phyloP scores from a whole-genome alignment of 176 grass and related monocot species.

The Avena atlantica region DNA sequence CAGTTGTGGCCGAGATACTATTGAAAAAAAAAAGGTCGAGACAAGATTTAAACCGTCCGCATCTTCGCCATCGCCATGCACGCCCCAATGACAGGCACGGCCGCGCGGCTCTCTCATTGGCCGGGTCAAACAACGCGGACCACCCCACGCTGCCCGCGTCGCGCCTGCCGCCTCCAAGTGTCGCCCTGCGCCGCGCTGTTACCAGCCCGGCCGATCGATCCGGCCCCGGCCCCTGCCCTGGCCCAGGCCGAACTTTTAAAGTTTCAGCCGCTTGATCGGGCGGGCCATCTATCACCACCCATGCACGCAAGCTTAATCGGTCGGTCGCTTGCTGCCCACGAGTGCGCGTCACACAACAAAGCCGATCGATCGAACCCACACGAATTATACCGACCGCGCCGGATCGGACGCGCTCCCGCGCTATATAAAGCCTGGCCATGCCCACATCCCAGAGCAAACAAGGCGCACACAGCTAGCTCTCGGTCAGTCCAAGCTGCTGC shows the following conservation, averaged over 20 bases:
- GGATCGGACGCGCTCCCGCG: neutral
- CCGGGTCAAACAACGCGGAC: constrained; percentile 29
- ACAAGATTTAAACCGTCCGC: neutral
- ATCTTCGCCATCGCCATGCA: constrained; percentile 47
- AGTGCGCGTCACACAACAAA: neutral
- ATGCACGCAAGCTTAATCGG: neutral
- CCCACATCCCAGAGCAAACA: neutral
- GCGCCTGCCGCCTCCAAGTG: constrained; percentile 48
- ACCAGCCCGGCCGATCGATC: constrained; percentile 4
- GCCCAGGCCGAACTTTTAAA: neutral
- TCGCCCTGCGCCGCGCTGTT: constrained; percentile 21
- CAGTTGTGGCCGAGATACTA: neutral
- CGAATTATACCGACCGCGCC: neutral
- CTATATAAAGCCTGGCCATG: constrained; percentile 17
- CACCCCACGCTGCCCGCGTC: neutral
- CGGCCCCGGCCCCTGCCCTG: too few relatives aligned
- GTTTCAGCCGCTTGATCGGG: neutral
- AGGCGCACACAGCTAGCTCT: constrained; percentile 8
- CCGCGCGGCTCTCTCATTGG: neutral
- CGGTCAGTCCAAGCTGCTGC: neutral
- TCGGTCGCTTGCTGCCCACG: constrained; percentile 24
- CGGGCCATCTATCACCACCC: neutral
- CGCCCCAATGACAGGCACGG: constrained; percentile 5
- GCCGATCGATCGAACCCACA: neutral
- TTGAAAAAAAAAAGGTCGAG: neutral